Evolutionary conservation across 805 yeast species (phyloP).

Genomic region (Torulaspora gathmanii): DNA sequence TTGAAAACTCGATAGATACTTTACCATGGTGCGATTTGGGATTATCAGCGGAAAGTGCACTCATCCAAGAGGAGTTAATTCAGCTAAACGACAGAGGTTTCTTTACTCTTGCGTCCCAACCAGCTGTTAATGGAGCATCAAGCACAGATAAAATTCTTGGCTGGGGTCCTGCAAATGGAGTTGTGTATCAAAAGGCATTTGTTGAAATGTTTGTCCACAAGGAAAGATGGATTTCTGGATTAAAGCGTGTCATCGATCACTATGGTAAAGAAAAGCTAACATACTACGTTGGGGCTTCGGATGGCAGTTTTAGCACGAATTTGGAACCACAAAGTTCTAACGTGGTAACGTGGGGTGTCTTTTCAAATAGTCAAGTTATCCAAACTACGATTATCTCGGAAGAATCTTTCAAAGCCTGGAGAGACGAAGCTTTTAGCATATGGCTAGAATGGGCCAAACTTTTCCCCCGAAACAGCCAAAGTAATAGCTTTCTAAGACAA

Average conservation of each 20-base stretch:
- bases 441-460: conserved; percentile 90
- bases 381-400: conserved; percentile 91
- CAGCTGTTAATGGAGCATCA: conserved; percentile 75
- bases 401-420: conserved; percentile 93
- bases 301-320: conserved; percentile 57
- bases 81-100: conserved; percentile 67
- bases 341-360: conserved; percentile 97
- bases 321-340: conserved; percentile 52
- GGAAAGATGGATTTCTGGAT: conserved; percentile 54
- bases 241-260: conserved; percentile 49
- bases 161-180: conserved; percentile 94
- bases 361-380: conserved; percentile 81
- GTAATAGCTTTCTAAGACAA: conserved; percentile 57
- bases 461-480: conserved; percentile 49
- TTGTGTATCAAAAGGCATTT: conserved; percentile 87
- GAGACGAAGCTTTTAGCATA: conserved; percentile 87
- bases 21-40: conserved; percentile 92
- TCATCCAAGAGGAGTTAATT: conserved; percentile 87
- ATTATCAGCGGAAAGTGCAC: conserved; percentile 80
- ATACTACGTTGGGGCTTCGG: conserved; percentile 67
- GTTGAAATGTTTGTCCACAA: conserved; percentile 83
- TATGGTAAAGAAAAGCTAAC: conserved; percentile 48
- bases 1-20: conserved; percentile 67
- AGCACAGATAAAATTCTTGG: conserved; percentile 88
- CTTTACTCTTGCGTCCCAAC: conserved; percentile 93